Evolutionary conservation across 345 rosid genomes (phyloP).

Genomic region (Trapa incisa): DNA sequence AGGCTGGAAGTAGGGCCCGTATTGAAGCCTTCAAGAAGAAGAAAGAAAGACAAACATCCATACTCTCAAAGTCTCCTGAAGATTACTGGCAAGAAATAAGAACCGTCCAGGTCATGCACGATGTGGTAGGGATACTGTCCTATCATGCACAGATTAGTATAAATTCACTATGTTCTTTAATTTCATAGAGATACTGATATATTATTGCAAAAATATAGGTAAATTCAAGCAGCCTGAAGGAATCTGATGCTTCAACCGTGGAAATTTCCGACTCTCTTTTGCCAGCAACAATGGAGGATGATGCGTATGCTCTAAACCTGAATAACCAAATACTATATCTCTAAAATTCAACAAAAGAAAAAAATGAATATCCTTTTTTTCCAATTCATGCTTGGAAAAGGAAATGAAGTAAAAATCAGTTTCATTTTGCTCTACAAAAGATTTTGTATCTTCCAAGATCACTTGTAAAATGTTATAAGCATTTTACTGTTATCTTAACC

Average conservation of each 20-base stretch:
- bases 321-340: not conserved
- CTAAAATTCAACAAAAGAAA: not conserved
- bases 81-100: constrained; percentile 98
- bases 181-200: constrained; percentile 1
- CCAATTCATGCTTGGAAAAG: not conserved
- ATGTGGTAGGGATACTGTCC: constrained; percentile 48
- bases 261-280: constrained; percentile 44
- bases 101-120: constrained; percentile 94
- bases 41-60: constrained; percentile 61
- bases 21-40: constrained; percentile 71
- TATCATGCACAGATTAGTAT: not conserved
- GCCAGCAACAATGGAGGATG: constrained; percentile 34
- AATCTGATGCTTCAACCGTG: constrained; percentile 24
- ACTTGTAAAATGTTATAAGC: not conserved
- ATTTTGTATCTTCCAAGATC: not conserved
- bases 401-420: not conserved
- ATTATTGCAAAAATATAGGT: constrained; percentile 33
- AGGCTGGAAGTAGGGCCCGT: constrained; percentile 96
- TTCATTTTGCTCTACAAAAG: not conserved
- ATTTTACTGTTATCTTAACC: not conserved
- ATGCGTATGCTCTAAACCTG: constrained; percentile 40
- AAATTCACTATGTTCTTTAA: not conserved
- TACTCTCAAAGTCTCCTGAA: constrained; percentile 72
- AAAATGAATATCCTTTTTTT: not conserved
- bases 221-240: constrained; percentile 38